Conservation (phyloP, 495 filamentous ascomycete genomes). For the Podospora appendiculata region DNA sequence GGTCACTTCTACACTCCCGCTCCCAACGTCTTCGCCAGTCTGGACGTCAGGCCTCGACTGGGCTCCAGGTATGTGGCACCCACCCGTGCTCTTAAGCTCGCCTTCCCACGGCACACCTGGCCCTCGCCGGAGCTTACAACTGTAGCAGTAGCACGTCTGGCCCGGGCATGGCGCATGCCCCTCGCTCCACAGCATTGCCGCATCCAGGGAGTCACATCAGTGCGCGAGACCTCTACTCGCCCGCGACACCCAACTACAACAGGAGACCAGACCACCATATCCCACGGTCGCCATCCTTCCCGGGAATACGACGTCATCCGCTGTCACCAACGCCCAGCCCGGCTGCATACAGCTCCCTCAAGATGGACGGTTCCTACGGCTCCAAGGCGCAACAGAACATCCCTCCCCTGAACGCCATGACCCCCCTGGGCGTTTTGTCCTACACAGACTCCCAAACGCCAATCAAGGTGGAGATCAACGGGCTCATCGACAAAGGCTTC, state of each 20-base stretch:
- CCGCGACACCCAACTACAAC: constrained; percentile 38
- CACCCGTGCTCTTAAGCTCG: neutral
- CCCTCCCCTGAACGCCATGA: constrained; percentile 56
- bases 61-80: constrained; percentile 41
- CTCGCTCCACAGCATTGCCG: constrained; percentile 41
- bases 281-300: constrained; percentile 40
- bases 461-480: constrained; percentile 70
- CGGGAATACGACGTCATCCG: constrained; percentile 40
- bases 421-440: constrained; percentile 48
- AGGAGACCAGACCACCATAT: constrained; percentile 39
- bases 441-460: constrained; percentile 43
- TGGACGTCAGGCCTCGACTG: constrained; percentile 44
- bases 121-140: constrained; percentile 30
- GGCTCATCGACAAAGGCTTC: constrained; percentile 88
- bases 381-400: constrained; percentile 34
- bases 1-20: constrained; percentile 34
- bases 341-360: constrained; percentile 32
- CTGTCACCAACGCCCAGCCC: constrained; percentile 43
- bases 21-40: constrained; percentile 34
- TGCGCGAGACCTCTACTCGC: constrained; percentile 42
- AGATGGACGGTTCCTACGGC: constrained; percentile 39
- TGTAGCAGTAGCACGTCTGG: constrained; percentile 37
- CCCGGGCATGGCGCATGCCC: constrained; percentile 49
- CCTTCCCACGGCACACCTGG: constrained; percentile 18
- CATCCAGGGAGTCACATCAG: constrained; percentile 37